Evolutionary conservation across 2,329 filamentous ascomycete genomes (phyloP), one percentile per base, ranked within the genome.

Genomic region (Metarhizium album): DNA sequence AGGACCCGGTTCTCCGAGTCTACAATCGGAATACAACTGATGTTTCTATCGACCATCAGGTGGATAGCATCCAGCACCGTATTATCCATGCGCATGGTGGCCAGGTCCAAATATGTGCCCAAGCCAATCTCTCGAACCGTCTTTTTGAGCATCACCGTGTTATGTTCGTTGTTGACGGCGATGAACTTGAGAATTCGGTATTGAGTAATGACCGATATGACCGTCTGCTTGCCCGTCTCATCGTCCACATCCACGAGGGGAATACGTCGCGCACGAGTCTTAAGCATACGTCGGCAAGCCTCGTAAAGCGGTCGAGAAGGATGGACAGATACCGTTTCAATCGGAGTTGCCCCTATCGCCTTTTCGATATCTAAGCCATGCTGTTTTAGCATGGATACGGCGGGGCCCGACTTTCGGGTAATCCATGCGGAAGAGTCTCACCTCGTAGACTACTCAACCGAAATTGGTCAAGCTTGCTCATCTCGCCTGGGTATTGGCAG

Each of bases 121-220:
- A 98, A 75, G 24, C 82, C 81, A 50, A 97, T 79, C 55, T 96
- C 90, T 54, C 82, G 80, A 51, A 98, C 75, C 9, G 89, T 84
- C 70, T 95, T 96, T 64, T 88, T 87, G 54, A 98, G 72, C 63
- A 90, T 80, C 60, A 94, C 85, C 4, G 91, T 96, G 64, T 95
- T 87, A 59, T 84, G 83, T 61, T 84, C 80, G 59, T 80, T 81
- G 68, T 98, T 98, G 68, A 98, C 91, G 11, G 93, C 90, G 55
- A 98, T 94, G 67, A 98, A 98, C 67, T 98, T 98, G 57, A 98
- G 80, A 59, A 98, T 97, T 52, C 94, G 86, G 69, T 98, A 98
- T 68, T 98, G 93, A 0, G 93, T 98, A 53, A 98, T 87, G 54
- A 98, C 93, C 60, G 90, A 96, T 54, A 98, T 87, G 18, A 98